phyloP scores from a whole-genome alignment of 2,329 filamentous ascomycete genomes.

The Ascochyta koolunga region DNA sequence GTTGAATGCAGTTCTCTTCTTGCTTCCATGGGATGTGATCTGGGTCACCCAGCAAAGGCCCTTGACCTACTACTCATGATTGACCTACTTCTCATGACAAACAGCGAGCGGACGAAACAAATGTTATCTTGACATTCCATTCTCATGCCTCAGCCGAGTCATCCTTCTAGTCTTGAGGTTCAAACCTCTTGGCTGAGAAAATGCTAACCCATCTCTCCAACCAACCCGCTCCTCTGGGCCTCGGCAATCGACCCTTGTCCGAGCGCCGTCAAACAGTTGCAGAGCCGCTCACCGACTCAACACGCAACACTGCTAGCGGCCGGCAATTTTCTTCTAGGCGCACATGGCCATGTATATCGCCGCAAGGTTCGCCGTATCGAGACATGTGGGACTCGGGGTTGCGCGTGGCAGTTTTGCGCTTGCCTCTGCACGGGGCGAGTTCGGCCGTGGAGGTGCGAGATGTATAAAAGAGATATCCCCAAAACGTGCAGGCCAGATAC shows the following conservation, averaged over 20 bases:
- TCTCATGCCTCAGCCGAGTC: slow-evolving; percentile 3
- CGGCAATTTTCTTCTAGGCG: slow-evolving; percentile 20
- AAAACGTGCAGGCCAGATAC: slow-evolving; percentile 13
- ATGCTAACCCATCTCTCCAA: slow-evolving; percentile 7
- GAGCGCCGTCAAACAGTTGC: slow-evolving; percentile 17
- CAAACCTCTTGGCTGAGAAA: slow-evolving; percentile 11
- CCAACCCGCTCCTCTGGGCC: slow-evolving; percentile 15
- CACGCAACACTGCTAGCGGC: slow-evolving; percentile 17
- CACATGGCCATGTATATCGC: slow-evolving; percentile 25
- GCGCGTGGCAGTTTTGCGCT: slow-evolving; percentile 11
- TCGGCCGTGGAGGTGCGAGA: slow-evolving; percentile 23
- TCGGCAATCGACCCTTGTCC: slow-evolving; percentile 22
- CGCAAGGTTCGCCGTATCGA: slow-evolving; percentile 36
- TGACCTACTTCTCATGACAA: background rate
- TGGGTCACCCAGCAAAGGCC: background rate
- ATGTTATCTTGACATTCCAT: background rate
- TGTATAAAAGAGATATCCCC: slow-evolving; percentile 8
- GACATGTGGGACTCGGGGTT: slow-evolving; percentile 33
- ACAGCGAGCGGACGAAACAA: background rate
- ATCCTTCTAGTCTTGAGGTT: slow-evolving; percentile 8
- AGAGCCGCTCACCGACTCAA: slow-evolving; percentile 28
- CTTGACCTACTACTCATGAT: too few relatives aligned
- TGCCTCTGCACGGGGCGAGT: slow-evolving; percentile 27
- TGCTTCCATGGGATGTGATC: background rate
- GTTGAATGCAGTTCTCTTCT: background rate